Evolutionary conservation across 2,329 filamentous ascomycete species (phyloP).

Genomic region (Periconia macrospinosa): DNA sequence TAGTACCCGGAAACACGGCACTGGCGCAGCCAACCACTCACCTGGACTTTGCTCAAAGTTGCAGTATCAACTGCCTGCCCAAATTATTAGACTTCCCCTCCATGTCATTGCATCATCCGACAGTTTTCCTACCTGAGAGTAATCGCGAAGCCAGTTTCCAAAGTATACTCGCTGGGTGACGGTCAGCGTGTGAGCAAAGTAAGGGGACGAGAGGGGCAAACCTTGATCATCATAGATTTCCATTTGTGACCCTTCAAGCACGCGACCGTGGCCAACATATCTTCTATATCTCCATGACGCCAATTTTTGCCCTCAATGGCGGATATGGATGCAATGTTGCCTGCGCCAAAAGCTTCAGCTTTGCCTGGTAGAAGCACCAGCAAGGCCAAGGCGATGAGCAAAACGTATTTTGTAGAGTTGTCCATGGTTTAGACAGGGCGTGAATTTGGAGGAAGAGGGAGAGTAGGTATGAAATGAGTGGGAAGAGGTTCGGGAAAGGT

Average conservation of each 20-base stretch:
- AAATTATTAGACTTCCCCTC: constrained; percentile 33
- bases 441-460: constrained; percentile 1
- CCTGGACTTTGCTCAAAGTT: constrained; percentile 55
- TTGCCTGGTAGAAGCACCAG: constrained; percentile 41
- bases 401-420: constrained; percentile 34
- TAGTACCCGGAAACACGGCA: constrained; percentile 21
- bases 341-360: constrained; percentile 50
- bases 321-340: constrained; percentile 47
- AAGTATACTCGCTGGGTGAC: constrained; percentile 45
- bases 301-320: constrained; percentile 52
- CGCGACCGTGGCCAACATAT: constrained; percentile 53
- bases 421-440: constrained; percentile 28
- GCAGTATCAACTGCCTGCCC: constrained; percentile 59
- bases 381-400: constrained; percentile 40
- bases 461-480: background rate
- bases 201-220: constrained; percentile 8
- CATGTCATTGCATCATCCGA: too few relatives aligned
- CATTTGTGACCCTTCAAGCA: constrained; percentile 48
- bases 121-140: constrained; percentile 49
- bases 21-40: constrained; percentile 13
- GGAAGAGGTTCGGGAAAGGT: background rate
- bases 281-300: constrained; percentile 57
- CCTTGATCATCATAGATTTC: constrained; percentile 51
- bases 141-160: constrained; percentile 54
- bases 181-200: constrained; percentile 14